A percentile compares a stretch with the other conserved stretches of the same genome.
These are phyloP conservation scores for Cyberlindnera xylosilytica DNA, from an alignment of 805 yeast species.

Conservation along the genomic window DNA sequence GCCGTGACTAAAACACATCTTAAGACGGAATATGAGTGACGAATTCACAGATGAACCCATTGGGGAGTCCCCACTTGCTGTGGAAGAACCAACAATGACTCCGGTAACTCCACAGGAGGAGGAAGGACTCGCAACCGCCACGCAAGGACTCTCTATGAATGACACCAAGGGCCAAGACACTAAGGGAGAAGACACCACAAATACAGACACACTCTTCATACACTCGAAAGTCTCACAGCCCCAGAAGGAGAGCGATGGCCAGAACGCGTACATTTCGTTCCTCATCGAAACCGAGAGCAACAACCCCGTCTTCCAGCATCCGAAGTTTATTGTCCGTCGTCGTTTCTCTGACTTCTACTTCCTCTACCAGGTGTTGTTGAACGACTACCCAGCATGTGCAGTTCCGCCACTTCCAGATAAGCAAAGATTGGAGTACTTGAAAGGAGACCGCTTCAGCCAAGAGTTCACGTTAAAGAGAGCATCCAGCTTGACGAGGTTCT, in stretches of 20 bases:
- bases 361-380: slow-evolving; percentile 66
- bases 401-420: slow-evolving; percentile 95
- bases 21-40: slow-evolving; percentile 11
- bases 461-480: slow-evolving; percentile 84
- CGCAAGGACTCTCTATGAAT: slow-evolving; percentile 2
- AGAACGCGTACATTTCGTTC: slow-evolving; percentile 75
- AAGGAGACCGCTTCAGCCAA: slow-evolving; percentile 86
- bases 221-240: slow-evolving; percentile 53
- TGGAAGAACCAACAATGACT: slow-evolving; percentile 2
- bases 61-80: slow-evolving; percentile 6
- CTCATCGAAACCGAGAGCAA: slow-evolving; percentile 61
- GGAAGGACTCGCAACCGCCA: slow-evolving; percentile 2
- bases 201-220: slow-evolving; percentile 26
- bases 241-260: slow-evolving; percentile 67
- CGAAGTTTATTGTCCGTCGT: slow-evolving; percentile 57
- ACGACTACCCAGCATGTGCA: slow-evolving; percentile 80
- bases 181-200: slow-evolving; percentile 4
- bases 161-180: slow-evolving; percentile 9
- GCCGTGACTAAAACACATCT: not conserved
- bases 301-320: slow-evolving; percentile 50
- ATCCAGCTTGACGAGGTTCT: slow-evolving; percentile 72
- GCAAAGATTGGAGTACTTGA: slow-evolving; percentile 83
- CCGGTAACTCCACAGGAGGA: slow-evolving; percentile 3
- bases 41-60: slow-evolving; percentile 24
- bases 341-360: slow-evolving; percentile 86